These are phyloP conservation scores for Penicillium macrosclerotiorum DNA, from an alignment of 495 filamentous ascomycete species.

Conservation along the genomic window DNA sequence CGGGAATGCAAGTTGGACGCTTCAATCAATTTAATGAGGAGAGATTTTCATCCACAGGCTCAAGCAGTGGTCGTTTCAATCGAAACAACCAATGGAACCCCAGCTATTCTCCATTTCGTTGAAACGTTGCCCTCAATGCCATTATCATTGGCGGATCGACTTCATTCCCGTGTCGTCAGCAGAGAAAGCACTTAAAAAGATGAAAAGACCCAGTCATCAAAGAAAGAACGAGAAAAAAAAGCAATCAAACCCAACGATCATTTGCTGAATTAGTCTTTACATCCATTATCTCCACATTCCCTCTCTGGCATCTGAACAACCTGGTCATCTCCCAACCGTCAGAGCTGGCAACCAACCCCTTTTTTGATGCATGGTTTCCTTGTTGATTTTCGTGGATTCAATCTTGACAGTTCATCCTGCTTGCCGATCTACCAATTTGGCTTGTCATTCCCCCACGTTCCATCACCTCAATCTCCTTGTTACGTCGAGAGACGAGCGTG, in stretches of 20 bases:
- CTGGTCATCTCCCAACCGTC: slow-evolving; percentile 1
- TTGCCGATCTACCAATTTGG: slow-evolving; percentile 21
- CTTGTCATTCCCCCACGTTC: slow-evolving; percentile 6
- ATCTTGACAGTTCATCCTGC: slow-evolving; percentile 12
- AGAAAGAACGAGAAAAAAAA: background rate
- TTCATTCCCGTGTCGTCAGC: too few species aligned
- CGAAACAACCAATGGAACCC: slow-evolving; percentile 41
- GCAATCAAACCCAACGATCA: background rate
- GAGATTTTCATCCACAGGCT: slow-evolving; percentile 29
- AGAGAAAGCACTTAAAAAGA: too few species aligned
- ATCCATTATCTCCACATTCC: slow-evolving; percentile 6
- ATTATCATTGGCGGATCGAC: too few species aligned
- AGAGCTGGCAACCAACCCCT: background rate
- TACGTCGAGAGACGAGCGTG: slow-evolving; percentile 7
- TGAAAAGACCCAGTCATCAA: background rate
- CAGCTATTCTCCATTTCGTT: slow-evolving; percentile 39
- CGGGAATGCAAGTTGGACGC: slow-evolving; percentile 60
- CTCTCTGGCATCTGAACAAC: background rate
- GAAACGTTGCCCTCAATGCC: too few species aligned
- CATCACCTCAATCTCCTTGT: slow-evolving; percentile 5
- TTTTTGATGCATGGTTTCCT: slow-evolving; percentile 3
- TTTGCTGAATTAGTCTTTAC: background rate
- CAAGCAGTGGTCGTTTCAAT: slow-evolving; percentile 31
- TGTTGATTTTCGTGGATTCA: slow-evolving; percentile 9
- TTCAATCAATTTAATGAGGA: slow-evolving; percentile 56